A percentile compares a stretch with the other conserved stretches of the same genome.
Evolutionary conservation across 2,329 filamentous ascomycete species (phyloP).

Genomic region (Sclerotinia spermophila): DNA sequence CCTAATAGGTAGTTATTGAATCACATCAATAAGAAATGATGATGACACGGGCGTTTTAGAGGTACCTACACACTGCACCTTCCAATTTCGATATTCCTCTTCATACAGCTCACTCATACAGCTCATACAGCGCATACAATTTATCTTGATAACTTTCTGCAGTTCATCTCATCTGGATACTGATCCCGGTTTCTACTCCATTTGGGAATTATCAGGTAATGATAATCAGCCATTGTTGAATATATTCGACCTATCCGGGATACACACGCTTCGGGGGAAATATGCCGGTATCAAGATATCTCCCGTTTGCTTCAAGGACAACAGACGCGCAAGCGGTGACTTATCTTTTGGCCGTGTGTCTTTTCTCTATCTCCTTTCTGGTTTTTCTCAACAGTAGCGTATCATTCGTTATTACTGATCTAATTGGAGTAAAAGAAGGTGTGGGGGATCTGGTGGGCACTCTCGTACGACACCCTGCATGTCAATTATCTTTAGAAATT

Average conservation of each 20-base stretch:
- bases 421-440: conserved; percentile 67
- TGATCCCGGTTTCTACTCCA: neutral
- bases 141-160: neutral
- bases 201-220: neutral
- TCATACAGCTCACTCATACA: neutral
- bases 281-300: conserved; percentile 30
- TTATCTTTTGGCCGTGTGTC: conserved; percentile 76
- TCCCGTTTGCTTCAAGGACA: conserved; percentile 57
- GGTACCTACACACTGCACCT: neutral
- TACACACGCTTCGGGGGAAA: conserved; percentile 9
- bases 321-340: conserved; percentile 62
- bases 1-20: neutral
- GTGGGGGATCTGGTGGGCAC: conserved; percentile 82
- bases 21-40: neutral
- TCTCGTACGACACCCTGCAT: conserved; percentile 40
- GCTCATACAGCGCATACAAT: neutral
- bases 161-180: neutral
- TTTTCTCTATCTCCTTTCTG: conserved; percentile 85
- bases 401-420: conserved; percentile 80
- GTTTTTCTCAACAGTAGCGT: conserved; percentile 84
- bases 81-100: neutral
- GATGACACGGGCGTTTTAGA: conserved; percentile 1
- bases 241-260: neutral
- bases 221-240: neutral
- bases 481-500: neutral